Evolutionary conservation across 1,139 yeast species (phyloP).

Genomic region (Blastobotrys indianensis): DNA sequence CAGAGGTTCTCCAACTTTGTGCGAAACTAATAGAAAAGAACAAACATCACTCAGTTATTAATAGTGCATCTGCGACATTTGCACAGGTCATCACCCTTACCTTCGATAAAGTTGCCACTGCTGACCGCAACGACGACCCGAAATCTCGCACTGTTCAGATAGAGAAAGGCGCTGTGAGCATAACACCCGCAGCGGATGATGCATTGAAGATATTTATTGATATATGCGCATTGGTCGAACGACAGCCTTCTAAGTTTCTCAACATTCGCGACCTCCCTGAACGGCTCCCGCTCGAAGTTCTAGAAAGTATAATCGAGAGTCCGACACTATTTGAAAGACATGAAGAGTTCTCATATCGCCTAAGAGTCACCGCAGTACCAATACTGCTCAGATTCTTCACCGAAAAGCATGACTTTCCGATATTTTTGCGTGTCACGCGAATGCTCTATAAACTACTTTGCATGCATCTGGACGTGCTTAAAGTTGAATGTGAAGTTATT

Average conservation of each 20-base stretch:
- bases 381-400: slow-evolving; percentile 63
- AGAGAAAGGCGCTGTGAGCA: slow-evolving; percentile 41
- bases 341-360: slow-evolving; percentile 56
- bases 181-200: slow-evolving; percentile 57
- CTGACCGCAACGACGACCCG: slow-evolving; percentile 27
- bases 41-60: slow-evolving; percentile 72
- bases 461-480: slow-evolving; percentile 55
- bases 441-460: slow-evolving; percentile 56
- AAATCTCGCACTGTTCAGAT: slow-evolving; percentile 24
- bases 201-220: slow-evolving; percentile 65
- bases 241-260: slow-evolving; percentile 48
- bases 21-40: slow-evolving; percentile 63
- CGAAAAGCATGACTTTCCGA: slow-evolving; percentile 55
- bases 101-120: slow-evolving; percentile 56
- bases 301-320: slow-evolving; percentile 67
- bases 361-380: slow-evolving; percentile 69
- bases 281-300: slow-evolving; percentile 69
- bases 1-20: slow-evolving; percentile 62
- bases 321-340: slow-evolving; percentile 50
- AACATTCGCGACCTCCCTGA: slow-evolving; percentile 53
- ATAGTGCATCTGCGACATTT: slow-evolving; percentile 88
- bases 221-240: slow-evolving; percentile 61
- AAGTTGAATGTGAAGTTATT: slow-evolving; percentile 75
- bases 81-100: slow-evolving; percentile 76
- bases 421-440: slow-evolving; percentile 68